Base-by-base conservation (phyloP, 768 basidiomycete genomes). In the Daedaleopsis nitida region DNA sequence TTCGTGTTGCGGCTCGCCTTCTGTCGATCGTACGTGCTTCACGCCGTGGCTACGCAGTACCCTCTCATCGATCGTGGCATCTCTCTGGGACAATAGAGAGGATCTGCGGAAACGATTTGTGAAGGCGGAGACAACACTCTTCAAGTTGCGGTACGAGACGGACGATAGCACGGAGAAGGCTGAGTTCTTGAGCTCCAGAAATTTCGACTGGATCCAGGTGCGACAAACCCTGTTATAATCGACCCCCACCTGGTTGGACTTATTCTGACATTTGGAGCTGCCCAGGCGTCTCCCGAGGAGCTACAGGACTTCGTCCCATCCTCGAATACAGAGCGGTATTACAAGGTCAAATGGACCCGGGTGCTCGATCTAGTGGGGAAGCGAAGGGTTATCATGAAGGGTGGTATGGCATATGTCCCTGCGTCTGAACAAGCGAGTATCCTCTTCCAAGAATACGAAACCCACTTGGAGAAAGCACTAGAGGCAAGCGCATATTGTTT, bases 311-410 rank as follows among this genome's bases (percentile, higher is more conserved):
- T 65, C 2, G 24, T 54, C 5, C 52, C 48, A 11, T 43, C 60
- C 7, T 52, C 50, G 1, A 56, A 50, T 23, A 24, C 42, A 16
- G 56, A 57, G 67, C 84, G 74, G 45, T 96, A 86, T 76, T 89
- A 86, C 78, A 97, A 96, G 79, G 95, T 98, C n/a, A 88, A 84
- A 73, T 99, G 97, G 97, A 95, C 90, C 13, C 87, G 89, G 63
- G 96, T 98, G 3, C 93, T 94, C 6, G 94, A 97, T 73, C 83
- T 99, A 1, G 90, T 99, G 9, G 89, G 89, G 62, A 86, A 82
- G 69, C 81, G 96, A 19, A 82, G 81, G 48, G 92, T 98, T 1
- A 86, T 92, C 62, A 76, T 99, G 42, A 81, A 80, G 61, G 80
- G 77, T 7, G 96, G 96, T 1, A 87, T 86, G 80, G 96, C 96